A percentile compares a stretch with the other conserved stretches of the same genome.
Conservation (phyloP, 2,329 filamentous ascomycete species). For the Fusarium tricinctum region DNA sequence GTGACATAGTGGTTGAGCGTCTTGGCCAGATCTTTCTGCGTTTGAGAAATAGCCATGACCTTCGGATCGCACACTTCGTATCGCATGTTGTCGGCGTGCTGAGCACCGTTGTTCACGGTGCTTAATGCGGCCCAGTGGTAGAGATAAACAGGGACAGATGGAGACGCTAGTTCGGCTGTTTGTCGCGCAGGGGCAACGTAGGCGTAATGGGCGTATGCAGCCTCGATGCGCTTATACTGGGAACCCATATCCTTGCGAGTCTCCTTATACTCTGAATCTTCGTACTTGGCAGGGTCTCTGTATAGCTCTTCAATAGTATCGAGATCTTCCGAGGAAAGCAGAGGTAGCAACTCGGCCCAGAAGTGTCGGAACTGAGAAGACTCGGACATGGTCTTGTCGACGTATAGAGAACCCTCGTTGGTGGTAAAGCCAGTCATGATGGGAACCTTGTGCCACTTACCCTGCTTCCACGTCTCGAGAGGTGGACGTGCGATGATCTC, state of each 20-base stretch:
- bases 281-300: constrained; percentile 63
- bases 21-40: constrained; percentile 59
- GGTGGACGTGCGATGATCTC: constrained; percentile 71
- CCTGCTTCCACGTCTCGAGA: constrained; percentile 65
- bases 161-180: constrained; percentile 55
- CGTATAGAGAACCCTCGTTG: constrained; percentile 77
- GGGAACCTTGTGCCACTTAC: constrained; percentile 49
- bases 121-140: constrained; percentile 62
- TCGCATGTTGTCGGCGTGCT: constrained; percentile 63
- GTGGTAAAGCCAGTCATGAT: constrained; percentile 78
- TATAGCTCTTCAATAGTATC: constrained; percentile 69
- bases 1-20: constrained; percentile 62
- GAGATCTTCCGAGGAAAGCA: constrained; percentile 66
- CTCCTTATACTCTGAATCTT: constrained; percentile 55
- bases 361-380: constrained; percentile 69
- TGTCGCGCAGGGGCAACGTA: constrained; percentile 67
- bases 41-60: constrained; percentile 53
- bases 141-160: constrained; percentile 40
- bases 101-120: constrained; percentile 60
- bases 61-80: constrained; percentile 61
- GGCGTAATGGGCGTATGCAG: constrained; percentile 68
- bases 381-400: constrained; percentile 64
- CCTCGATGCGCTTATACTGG: constrained; percentile 68
- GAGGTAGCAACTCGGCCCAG: constrained; percentile 72
- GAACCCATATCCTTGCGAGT: constrained; percentile 58